Percentiles rank a stretch among this genome's conserved stretches.
These are phyloP conservation scores for Hericium erinaceus DNA, from an alignment of 768 basidiomycete genomes.

Conservation along the genomic window DNA sequence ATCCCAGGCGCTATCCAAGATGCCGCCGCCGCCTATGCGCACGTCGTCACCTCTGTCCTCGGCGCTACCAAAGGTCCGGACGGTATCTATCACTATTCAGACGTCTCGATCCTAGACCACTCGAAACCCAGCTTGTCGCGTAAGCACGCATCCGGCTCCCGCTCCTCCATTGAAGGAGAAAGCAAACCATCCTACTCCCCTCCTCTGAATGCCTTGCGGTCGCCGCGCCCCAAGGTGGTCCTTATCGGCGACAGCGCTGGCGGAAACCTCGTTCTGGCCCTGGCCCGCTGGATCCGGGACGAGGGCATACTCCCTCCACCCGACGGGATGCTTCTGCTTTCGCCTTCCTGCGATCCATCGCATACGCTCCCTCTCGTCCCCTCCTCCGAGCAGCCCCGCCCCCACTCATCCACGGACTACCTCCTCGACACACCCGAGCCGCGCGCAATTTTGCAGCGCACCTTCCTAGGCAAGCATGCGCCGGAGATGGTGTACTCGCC, in stretches of 20 bases:
- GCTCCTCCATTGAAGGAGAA: neutral
- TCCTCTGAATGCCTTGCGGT: neutral
- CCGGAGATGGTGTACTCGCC: conserved; percentile 25
- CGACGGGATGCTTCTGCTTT: conserved; percentile 36
- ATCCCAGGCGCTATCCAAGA: conserved; percentile 46
- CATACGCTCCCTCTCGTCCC: conserved; percentile 23
- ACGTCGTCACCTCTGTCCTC: conserved; percentile 27
- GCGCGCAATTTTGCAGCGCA: conserved; percentile 40
- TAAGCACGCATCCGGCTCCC: too few species aligned
- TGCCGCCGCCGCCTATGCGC: conserved; percentile 42
- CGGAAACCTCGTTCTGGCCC: conserved; percentile 41
- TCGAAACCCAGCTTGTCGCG: too few species aligned
- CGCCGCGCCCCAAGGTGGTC: conserved; percentile 25
- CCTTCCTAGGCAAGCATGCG: conserved; percentile 37
- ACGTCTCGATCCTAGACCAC: too few species aligned
- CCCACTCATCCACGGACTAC: conserved; percentile 32
- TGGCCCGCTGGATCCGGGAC: conserved; percentile 45
- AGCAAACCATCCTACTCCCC: conserved; percentile 10
- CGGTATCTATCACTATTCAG: conserved; percentile 9
- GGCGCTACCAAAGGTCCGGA: conserved; percentile 14
- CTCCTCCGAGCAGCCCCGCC: conserved; percentile 39
- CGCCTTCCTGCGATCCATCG: conserved; percentile 6
- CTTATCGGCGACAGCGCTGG: conserved; percentile 47
- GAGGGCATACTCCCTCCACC: conserved; percentile 36
- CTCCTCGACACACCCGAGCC: conserved; percentile 46